Conservation (phyloP, 2,329 filamentous ascomycete genomes). For the Fonsecaea monophora region DNA sequence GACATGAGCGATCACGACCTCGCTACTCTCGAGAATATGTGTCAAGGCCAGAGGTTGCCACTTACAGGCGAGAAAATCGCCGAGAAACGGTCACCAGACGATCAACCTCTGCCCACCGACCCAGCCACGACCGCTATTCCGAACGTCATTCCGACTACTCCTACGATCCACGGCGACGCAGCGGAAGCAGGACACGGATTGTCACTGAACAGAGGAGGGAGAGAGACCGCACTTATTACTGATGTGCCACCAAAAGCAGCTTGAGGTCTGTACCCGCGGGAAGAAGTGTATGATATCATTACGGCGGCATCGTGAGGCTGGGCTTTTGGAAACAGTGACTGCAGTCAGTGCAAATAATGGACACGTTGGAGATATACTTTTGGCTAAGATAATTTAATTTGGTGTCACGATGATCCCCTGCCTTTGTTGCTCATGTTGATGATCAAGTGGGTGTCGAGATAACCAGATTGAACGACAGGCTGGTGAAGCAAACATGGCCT, state of each 20-base stretch:
- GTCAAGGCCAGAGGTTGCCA: conserved; percentile 33
- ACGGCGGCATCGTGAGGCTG: neutral
- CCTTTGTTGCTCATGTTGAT: neutral
- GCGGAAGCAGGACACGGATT: conserved; percentile 31
- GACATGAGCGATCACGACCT: conserved; percentile 31
- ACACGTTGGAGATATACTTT: neutral
- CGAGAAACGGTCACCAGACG: conserved; percentile 33
- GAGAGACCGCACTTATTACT: conserved; percentile 26
- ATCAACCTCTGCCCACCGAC: conserved; percentile 34
- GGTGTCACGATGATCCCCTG: neutral
- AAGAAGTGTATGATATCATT: conserved; percentile 8
- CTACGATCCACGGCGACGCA: conserved; percentile 29
- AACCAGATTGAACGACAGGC: neutral
- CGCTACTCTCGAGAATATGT: conserved; percentile 35
- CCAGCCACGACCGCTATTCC: conserved; percentile 26
- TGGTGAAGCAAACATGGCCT: neutral
- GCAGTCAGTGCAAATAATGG: neutral
- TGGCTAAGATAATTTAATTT: neutral
- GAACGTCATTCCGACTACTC: conserved; percentile 16
- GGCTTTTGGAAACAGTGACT: neutral
- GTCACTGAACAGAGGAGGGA: conserved; percentile 30
- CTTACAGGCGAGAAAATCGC: conserved; percentile 33
- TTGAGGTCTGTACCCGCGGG: neutral
- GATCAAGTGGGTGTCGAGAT: neutral
- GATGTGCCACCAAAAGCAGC: neutral